Base-by-base conservation (phyloP, 768 basidiomycete species). In the Lactarius pseudohatsudake region DNA sequence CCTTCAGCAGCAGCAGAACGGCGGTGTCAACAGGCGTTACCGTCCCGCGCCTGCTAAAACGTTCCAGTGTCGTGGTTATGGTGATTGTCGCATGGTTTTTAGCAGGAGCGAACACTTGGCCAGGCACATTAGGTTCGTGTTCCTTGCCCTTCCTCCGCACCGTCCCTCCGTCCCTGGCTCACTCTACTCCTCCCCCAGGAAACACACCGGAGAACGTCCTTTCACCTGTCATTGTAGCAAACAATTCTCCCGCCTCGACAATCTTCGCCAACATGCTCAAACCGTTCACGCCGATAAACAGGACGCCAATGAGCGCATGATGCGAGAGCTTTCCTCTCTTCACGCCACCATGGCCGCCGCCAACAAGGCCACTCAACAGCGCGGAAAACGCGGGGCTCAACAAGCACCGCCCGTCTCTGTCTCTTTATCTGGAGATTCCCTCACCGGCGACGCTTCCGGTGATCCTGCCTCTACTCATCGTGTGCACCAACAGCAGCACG, bases 131-230 rank as follows among this genome's bases (percentile, higher is more conserved):
- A 83, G 96, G 95, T 95, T 74, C 76, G 86, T 76, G 67, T 72
- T 74, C 64, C 70, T 69, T 62, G 57, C 62, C 66, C 66, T 56
- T 64, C 59, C 64, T 59, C 65, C 61, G 28, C 53, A 11, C 20
- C 41, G 54, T 71, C 72, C 72, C 64, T 66, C 71, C 61, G 56
- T 56, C 65, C 66, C 64, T 69, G 69, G 59, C 67, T 64, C 69
- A 65, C 59, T 68, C 64, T 45, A 10, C 64, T 66, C 65, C 68
- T 63, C 8, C 26, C 2, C 60, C 79, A 98, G 96, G 71, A 98
- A 98, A 84, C 96, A 98, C 77, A 98, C 96, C 5, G 96, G 96
- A 68, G 96, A 98, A 75, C 88, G 95, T 22, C 96, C 96, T 20
- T 98, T 98, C 77, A 86, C 88, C 47, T 98, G 96, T 74, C 96